These are phyloP conservation scores for Arthrobotrys sinensis DNA, from an alignment of 2,329 filamentous ascomycete genomes.

Conservation along the genomic window DNA sequence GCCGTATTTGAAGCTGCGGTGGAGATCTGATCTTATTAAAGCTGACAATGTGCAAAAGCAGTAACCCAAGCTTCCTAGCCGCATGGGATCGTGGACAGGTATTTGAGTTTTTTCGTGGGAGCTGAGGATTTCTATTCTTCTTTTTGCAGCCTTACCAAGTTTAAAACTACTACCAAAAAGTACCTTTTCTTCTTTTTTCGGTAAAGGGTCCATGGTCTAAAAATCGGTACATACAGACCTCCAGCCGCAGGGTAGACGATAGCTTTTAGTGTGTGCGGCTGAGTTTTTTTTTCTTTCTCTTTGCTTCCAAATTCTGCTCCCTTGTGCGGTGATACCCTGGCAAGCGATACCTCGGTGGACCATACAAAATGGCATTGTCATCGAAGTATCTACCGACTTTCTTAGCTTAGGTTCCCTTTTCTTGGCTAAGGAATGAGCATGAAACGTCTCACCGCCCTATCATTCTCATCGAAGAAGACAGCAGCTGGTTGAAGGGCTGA, in stretches of 20 bases:
- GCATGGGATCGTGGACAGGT: constrained; percentile 36
- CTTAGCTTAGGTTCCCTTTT: too few species aligned
- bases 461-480: neutral
- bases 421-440: neutral
- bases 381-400: neutral
- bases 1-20: constrained; percentile 18
- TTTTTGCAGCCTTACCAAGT: constrained; percentile 29
- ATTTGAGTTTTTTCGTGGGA: constrained; percentile 60
- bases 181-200: constrained; percentile 15
- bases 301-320: constrained; percentile 10
- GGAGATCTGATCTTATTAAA: constrained; percentile 54
- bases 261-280: constrained; percentile 15
- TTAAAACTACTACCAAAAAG: too few species aligned
- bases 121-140: constrained; percentile 31
- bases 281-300: constrained; percentile 6
- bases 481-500: neutral
- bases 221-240: constrained; percentile 3
- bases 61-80: constrained; percentile 38
- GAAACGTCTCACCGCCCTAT: neutral
- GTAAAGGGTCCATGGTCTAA: neutral
- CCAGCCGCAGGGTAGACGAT: constrained; percentile 5
- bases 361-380: constrained; percentile 6
- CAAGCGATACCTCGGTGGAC: neutral
- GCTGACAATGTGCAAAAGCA: constrained; percentile 23
- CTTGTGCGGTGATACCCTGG: neutral